Conservation (phyloP, 108 stramenopile genomes). For the Conticribra weissflogii region DNA sequence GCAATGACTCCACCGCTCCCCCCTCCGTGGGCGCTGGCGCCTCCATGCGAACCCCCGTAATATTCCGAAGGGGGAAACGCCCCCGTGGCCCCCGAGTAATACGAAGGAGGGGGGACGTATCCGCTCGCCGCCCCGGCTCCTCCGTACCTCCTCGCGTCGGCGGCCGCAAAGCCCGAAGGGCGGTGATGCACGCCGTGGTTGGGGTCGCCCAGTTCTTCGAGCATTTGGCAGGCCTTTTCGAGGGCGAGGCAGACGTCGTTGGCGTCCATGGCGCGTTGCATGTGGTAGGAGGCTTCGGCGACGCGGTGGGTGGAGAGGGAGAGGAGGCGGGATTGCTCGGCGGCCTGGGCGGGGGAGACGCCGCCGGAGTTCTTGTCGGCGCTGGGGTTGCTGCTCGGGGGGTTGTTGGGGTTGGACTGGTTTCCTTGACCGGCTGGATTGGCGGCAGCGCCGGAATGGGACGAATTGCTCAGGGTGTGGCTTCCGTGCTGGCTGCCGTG, state of each 20-base stretch:
- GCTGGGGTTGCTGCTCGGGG: slow-evolving; percentile 21
- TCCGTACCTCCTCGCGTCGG: slow-evolving; percentile 6
- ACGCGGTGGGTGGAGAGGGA: slow-evolving; percentile 61
- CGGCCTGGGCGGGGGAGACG: slow-evolving; percentile 9
- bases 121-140: background rate
- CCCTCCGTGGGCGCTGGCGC: slow-evolving; percentile 42
- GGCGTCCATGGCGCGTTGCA: slow-evolving; percentile 83
- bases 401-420: slow-evolving; percentile 8
- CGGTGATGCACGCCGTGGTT: slow-evolving; percentile 61
- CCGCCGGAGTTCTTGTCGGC: slow-evolving; percentile 1
- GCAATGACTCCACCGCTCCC: slow-evolving; percentile 49
- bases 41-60: slow-evolving; percentile 33
- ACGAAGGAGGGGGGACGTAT: slow-evolving; percentile 20
- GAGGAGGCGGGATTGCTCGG: slow-evolving; percentile 49
- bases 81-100: slow-evolving; percentile 33
- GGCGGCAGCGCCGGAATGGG: slow-evolving; percentile 5
- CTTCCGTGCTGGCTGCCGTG: slow-evolving; percentile 13
- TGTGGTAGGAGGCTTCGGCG: slow-evolving; percentile 74
- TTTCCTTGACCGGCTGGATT: background rate
- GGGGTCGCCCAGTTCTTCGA: slow-evolving; percentile 91
- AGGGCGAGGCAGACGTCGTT: slow-evolving; percentile 76
- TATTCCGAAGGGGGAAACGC: slow-evolving; percentile 39
- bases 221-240: slow-evolving; percentile 87
- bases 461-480: background rate
- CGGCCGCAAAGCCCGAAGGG: background rate